Evolutionary conservation across 2,329 filamentous ascomycete genomes (phyloP).

Genomic region (Exophiala spinifera): DNA sequence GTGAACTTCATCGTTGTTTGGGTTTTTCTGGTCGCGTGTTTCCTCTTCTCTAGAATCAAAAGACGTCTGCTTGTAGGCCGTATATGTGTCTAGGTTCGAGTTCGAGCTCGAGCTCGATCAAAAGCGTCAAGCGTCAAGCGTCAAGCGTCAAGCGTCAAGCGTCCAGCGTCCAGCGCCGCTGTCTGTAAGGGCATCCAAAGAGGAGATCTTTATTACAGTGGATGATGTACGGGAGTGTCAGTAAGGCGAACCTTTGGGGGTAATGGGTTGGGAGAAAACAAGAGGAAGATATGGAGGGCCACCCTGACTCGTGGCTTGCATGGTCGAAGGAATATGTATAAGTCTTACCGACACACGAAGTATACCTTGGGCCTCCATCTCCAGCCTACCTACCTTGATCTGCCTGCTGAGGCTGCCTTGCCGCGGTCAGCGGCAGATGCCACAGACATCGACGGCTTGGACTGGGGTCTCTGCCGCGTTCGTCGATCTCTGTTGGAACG

Average conservation of each 20-base stretch:
- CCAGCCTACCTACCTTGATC: slow-evolving; percentile 3
- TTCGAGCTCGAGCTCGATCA: too few species aligned
- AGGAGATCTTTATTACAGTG: neutral
- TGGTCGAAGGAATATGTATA: slow-evolving; percentile 12
- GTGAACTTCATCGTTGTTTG: slow-evolving; percentile 14
- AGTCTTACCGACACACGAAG: neutral
- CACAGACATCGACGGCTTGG: slow-evolving; percentile 19
- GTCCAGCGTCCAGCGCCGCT: too few species aligned
- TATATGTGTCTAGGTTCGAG: too few species aligned
- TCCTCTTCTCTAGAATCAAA: too few species aligned
- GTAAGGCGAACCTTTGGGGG: neutral
- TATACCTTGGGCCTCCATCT: neutral
- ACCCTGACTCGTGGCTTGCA: neutral
- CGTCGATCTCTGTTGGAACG: slow-evolving; percentile 5
- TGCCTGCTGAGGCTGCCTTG: neutral
- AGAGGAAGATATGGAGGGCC: neutral
- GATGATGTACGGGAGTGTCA: too few species aligned
- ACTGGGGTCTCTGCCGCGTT: neutral
- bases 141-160: too few species aligned
- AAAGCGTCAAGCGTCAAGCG: too few species aligned
- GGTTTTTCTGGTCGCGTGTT: neutral
- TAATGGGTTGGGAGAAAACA: too few species aligned
- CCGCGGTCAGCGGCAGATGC: slow-evolving; percentile 22
- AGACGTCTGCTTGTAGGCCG: neutral
- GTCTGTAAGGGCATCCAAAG: too few species aligned